A percentile compares a stretch with the other conserved stretches of the same genome.
phyloP scores from a whole-genome alignment of 352 stramenopile species.

The Pythium folliculosum region DNA sequence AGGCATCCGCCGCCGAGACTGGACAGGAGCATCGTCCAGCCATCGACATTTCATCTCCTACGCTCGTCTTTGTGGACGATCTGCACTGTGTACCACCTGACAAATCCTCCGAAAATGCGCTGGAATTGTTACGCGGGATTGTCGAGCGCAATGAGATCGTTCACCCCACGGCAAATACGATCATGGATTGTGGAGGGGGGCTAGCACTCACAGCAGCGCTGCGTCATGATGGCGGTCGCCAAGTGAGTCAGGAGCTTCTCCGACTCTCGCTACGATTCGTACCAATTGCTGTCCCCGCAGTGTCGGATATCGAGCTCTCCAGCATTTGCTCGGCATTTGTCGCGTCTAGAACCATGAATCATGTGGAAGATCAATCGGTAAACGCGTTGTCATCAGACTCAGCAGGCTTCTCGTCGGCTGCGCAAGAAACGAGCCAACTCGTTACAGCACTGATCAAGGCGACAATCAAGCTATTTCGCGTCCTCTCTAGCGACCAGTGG shows the following conservation, averaged over 20 bases:
- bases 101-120: slow-evolving; percentile 31
- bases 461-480: slow-evolving; percentile 53
- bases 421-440: slow-evolving; percentile 43
- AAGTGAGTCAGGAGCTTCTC: slow-evolving; percentile 13
- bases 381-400: background rate
- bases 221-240: slow-evolving; percentile 16
- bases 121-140: slow-evolving; percentile 55
- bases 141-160: slow-evolving; percentile 43
- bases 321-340: slow-evolving; percentile 53
- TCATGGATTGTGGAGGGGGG: slow-evolving; percentile 25
- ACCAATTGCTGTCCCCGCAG: slow-evolving; percentile 32
- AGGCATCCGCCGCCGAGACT: background rate
- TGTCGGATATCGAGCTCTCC: slow-evolving; percentile 46
- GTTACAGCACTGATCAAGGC: slow-evolving; percentile 49
- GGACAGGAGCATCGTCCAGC: background rate
- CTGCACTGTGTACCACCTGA: slow-evolving; percentile 41
- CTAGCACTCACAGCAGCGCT: slow-evolving; percentile 33
- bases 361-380: background rate
- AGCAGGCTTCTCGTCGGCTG: slow-evolving; percentile 6
- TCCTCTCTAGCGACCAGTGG: slow-evolving; percentile 42
- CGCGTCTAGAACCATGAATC: background rate
- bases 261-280: slow-evolving; percentile 41
- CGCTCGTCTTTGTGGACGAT: slow-evolving; percentile 65
- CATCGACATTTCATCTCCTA: slow-evolving; percentile 11
- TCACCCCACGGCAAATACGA: slow-evolving; percentile 35